Evolutionary conservation across 2,329 filamentous ascomycete genomes (phyloP), one percentile per base, ranked within the genome.

Genomic region (Colletotrichum australisinense): DNA sequence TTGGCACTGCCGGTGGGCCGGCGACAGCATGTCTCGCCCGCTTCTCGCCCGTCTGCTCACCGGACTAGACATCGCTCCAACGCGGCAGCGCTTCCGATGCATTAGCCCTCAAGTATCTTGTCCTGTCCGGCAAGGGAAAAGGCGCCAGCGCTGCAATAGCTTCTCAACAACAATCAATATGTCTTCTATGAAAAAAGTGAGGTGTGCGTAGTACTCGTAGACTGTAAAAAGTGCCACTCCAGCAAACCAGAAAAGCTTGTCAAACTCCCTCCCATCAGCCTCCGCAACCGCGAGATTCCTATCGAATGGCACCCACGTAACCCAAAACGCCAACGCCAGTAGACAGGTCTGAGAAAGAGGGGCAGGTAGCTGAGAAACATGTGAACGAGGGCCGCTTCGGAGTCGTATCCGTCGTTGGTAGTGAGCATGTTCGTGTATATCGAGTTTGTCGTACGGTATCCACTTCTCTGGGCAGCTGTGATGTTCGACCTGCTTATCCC

Each of bases 271-370:
- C 72, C 67, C 63, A 42, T 74, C 72, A 64, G 58, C 67, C 63
- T 72, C 72, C 71, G 53, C 67, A 63, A 35, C 63, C 67, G 56
- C 71, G 58, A 72, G 52, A 67, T 73, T 65, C 59, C 66, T 56
- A 65, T 68, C 42, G 35, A 74, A 63, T 65, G 67, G 35, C 71
- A 66, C 66, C 71, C 35, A 35, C 60, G 68, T 74, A 62, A 63
- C 69, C 72, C 74, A 65, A 68, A 74, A 75, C 74, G 72, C 74
- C 74, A 73, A 75, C 74, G 71, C 74, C 74, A 63, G 55, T 71
- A 68, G 35, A 63, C 38, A 74, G 49, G 42, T 74, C 68, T 67
- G 62, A 46, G 63, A 35, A 60, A 38, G 53, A 63, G 26, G 58
- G 32, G 6, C 67, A 49, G 35, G 28, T 66, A 63, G 60, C 55